A percentile compares a stretch with the other conserved stretches of the same genome.
Evolutionary conservation across 73 alveolate genomes (phyloP).

Genomic region (Stentor coeruleus): DNA sequence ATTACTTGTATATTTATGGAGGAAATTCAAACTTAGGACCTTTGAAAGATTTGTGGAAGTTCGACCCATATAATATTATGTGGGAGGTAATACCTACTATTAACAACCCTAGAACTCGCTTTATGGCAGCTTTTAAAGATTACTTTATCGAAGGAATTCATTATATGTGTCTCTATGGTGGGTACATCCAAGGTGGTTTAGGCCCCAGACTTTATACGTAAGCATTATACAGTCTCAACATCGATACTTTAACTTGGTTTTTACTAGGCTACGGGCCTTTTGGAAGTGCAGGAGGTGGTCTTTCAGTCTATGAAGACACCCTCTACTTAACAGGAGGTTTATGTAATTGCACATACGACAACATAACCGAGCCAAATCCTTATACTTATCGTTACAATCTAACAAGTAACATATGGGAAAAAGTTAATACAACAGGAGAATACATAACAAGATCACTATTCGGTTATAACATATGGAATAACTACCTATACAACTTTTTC

Average conservation of each 20-base stretch:
- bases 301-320: not conserved
- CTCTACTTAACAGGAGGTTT: not conserved
- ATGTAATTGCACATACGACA: not conserved
- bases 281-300: not conserved
- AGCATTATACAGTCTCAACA: not conserved
- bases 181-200: not conserved
- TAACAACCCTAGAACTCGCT: not conserved
- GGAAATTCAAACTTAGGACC: not conserved
- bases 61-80: not conserved
- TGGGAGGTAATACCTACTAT: not conserved
- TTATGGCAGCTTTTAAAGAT: not conserved
- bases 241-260: not conserved
- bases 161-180: not conserved
- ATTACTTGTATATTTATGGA: not conserved
- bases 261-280: not conserved
- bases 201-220: not conserved
- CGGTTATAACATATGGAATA: not conserved
- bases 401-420: not conserved
- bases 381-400: not conserved
- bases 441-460: not conserved
- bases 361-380: not conserved
- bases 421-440: not conserved
- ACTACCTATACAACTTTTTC: not conserved
- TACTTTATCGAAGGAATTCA: not conserved
- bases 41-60: constrained; percentile 3